A percentile compares a stretch with the other conserved stretches of the same genome.
phyloP scores from a whole-genome alignment of 257 asterid species.

The Nicotiana otophora region DNA sequence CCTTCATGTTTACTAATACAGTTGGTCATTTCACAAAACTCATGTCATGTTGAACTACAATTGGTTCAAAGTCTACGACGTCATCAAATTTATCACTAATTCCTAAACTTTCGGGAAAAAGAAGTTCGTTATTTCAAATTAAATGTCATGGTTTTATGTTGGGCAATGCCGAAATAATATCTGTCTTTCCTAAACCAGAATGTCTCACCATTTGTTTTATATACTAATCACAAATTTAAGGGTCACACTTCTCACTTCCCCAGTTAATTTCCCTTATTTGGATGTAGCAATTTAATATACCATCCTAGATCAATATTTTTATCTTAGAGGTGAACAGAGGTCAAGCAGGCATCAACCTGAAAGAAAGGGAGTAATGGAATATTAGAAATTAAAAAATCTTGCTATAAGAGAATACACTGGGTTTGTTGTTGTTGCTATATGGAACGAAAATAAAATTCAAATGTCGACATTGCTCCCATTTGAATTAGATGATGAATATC shows the following conservation, averaged over 20 bases:
- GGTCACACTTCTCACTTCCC: not conserved
- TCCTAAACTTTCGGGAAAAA: not conserved
- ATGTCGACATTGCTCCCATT: not conserved
- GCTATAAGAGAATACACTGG: not conserved
- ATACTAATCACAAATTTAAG: not conserved
- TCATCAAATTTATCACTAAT: slow-evolving; percentile 4
- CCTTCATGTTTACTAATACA: not conserved
- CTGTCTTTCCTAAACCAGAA: not conserved
- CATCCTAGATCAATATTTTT: not conserved
- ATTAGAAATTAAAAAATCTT: not conserved
- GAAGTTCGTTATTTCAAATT: not conserved
- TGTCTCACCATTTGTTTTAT: not conserved
- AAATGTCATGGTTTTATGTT: not conserved
- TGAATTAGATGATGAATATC: not conserved
- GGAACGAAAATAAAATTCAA: not conserved
- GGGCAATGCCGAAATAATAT: not conserved
- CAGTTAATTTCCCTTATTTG: not conserved
- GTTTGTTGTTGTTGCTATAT: not conserved
- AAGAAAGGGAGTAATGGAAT: not conserved
- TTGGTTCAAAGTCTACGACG: not conserved
- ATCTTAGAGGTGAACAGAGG: not conserved
- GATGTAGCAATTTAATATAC: not conserved
- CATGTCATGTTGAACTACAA: not conserved
- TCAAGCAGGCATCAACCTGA: not conserved
- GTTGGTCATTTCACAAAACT: not conserved